Base-by-base conservation (phyloP, 257 asterid species). In the Mentha longifolia region DNA sequence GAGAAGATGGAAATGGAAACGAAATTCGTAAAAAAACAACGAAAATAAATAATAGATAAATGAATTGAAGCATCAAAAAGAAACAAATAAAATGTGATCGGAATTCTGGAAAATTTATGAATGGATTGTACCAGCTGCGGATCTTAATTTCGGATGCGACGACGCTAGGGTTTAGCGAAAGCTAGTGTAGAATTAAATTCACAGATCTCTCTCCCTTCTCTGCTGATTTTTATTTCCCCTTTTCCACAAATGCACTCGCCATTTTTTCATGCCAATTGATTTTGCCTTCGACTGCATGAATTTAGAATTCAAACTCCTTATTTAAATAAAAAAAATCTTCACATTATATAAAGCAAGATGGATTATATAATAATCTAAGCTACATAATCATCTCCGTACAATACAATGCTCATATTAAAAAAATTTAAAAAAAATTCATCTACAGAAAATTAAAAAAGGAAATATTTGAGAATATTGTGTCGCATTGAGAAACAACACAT, bases 81-180 rank as follows among this genome's bases (percentile, higher is more conserved):
- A 0, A 46, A 20, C 4, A 6, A 5, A 5, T 22, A 56, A 49
- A n/a, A 4, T 0, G 9, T 3, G 42, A 74, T 10, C 58, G 41
- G 35, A 50, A 30, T 65, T 33, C 61, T 47, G 46, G 59, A 39
- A 43, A 74, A 39, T 55, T 9, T 20, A 22, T 16, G 3, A 0
- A 41, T 41, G 43, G 9, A 19, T 45, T 39, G 16, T 58, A 80
- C 81, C 77, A 15, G 63, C 35, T 60, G 57, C 35, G 46, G 77
- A 76, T 68, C 78, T 68, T 6, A 33, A 65, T 58, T 52, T 41
- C 42, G 50, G 37, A 72, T 50, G 39, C 62, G 47, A 31, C 17
- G 71, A 31, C n/a, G 68, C 28, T 33, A 73, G 85, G 75, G 70
- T 72, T 63, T 52, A 61, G 65, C 33, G 54, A 37, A 49, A 69